phyloP scores from a whole-genome alignment of 345 rosid genomes.

The Trapa incisa region DNA sequence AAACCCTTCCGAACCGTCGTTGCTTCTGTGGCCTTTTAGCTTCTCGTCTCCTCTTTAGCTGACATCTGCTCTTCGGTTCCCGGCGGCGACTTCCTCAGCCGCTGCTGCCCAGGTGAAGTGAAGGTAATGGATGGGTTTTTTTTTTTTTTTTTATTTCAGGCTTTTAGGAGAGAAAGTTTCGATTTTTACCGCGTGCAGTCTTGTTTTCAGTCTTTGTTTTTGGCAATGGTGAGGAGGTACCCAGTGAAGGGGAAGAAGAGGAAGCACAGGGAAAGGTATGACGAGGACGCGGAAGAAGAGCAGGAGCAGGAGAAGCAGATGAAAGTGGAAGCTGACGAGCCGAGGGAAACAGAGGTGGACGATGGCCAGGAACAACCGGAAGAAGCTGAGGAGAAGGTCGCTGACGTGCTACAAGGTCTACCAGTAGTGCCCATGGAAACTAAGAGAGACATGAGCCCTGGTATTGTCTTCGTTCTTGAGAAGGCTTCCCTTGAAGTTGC shows the following conservation, averaged over 20 bases:
- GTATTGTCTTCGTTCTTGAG: constrained; percentile 55
- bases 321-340: constrained; percentile 9
- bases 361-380: constrained; percentile 17
- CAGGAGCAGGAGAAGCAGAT: constrained; percentile 17
- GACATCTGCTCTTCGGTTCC: too few species aligned
- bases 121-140: too few species aligned
- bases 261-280: constrained; percentile 52
- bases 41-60: too few species aligned
- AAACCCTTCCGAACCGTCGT: too few species aligned
- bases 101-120: too few species aligned
- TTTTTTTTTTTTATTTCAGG: too few species aligned
- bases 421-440: constrained; percentile 27
- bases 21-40: too few species aligned
- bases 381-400: constrained; percentile 15
- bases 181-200: not conserved
- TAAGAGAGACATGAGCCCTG: constrained; percentile 20
- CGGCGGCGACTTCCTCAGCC: too few species aligned
- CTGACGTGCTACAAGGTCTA: constrained; percentile 38
- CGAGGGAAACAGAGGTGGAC: constrained; percentile 9
- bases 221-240: constrained; percentile 52
- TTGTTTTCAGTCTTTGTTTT: not conserved
- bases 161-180: not conserved
- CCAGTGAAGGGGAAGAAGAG: constrained; percentile 50
- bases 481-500: constrained; percentile 81
- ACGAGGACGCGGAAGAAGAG: constrained; percentile 33